Evolutionary conservation across 495 filamentous ascomycete genomes (phyloP).

Genomic region (Copromyces sp.): DNA sequence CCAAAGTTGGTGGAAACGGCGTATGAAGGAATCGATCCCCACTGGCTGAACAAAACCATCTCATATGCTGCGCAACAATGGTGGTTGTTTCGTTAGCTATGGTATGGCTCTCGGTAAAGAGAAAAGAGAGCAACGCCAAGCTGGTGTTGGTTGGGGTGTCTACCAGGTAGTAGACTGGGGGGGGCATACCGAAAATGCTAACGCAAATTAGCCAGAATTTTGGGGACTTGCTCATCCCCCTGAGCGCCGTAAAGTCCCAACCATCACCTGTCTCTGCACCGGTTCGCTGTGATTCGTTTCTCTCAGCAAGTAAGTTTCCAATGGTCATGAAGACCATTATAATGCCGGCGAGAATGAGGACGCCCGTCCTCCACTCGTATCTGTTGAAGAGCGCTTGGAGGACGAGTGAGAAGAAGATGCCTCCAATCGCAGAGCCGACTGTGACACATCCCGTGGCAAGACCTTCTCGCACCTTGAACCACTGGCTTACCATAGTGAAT

Average conservation of each 20-base stretch:
- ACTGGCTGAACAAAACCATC: conserved; percentile 22
- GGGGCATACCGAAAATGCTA: conserved; percentile 18
- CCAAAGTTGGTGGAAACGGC: conserved; percentile 15
- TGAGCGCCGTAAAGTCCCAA: background rate
- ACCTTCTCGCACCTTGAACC: conserved; percentile 14
- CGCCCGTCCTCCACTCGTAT: conserved; percentile 9
- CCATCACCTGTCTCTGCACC: background rate
- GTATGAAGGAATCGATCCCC: conserved; percentile 22
- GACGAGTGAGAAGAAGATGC: conserved; percentile 21
- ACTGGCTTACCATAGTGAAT: conserved; percentile 17
- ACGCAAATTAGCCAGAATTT: conserved; percentile 20
- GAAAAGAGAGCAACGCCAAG: background rate
- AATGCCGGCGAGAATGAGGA: conserved; percentile 10
- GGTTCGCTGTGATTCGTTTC: conserved; percentile 6
- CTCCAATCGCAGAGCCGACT: conserved; percentile 20
- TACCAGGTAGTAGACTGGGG: background rate
- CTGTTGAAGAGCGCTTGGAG: conserved; percentile 19
- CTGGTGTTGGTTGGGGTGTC: background rate
- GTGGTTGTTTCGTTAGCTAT: background rate
- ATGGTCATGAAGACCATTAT: conserved; percentile 9
- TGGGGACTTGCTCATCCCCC: conserved; percentile 1
- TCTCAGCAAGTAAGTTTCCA: conserved; percentile 14
- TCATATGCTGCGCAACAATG: conserved; percentile 13
- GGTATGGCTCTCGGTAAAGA: background rate
- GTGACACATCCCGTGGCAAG: conserved; percentile 20